Evolutionary conservation across 208 protist genomes (phyloP), one percentile per base, ranked within the genome.

Genomic region (Herpetomonas tarakana): DNA sequence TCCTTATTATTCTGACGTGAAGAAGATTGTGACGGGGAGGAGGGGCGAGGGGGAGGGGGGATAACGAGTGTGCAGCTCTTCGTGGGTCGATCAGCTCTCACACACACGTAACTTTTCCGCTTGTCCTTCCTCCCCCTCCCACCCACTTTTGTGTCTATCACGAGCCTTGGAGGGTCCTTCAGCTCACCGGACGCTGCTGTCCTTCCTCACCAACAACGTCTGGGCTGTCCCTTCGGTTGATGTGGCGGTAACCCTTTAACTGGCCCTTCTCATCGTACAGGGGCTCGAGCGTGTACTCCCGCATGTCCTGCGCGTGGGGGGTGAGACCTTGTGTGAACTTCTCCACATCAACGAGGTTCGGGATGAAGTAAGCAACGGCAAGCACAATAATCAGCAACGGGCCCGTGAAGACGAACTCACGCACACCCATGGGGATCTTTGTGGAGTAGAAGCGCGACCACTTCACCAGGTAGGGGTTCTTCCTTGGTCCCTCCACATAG

Each of bases 401-500:
- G 12, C 75, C 83, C 2, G 78, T 76, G 53, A 93, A 71, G 30
- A 93, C 81, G 72, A 93, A 93, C 76, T 93, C 83, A 21, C 87
- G 87, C 24, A 90, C 74, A 18, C 87, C 87, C 68, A 89, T 79
- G 7, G 87, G 87, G 54, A 91, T 93, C 27, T 81, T 83, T 0
- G 82, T 90, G 53, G 51, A 88, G 67, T 93, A 93, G 54, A 89
- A 89, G 18, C 67, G 68, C 4, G 82, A 71, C 44, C 87, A 71
- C 63, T 84, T 79, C 21, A 86, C 65, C 3, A 93, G 61, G 56
- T 76, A 78, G 0, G 67, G 65, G 28, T 93, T 93, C 55, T 93
- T 93, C 63, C 76, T 81, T 18, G 80, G 80, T 41, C 65, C 52
- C 44, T 76, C 71, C 25, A 84, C 81, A 47, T 87, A 83, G 69